These are phyloP conservation scores for Exidia glandulosa DNA, from an alignment of 768 basidiomycete species.

Conservation along the genomic window DNA sequence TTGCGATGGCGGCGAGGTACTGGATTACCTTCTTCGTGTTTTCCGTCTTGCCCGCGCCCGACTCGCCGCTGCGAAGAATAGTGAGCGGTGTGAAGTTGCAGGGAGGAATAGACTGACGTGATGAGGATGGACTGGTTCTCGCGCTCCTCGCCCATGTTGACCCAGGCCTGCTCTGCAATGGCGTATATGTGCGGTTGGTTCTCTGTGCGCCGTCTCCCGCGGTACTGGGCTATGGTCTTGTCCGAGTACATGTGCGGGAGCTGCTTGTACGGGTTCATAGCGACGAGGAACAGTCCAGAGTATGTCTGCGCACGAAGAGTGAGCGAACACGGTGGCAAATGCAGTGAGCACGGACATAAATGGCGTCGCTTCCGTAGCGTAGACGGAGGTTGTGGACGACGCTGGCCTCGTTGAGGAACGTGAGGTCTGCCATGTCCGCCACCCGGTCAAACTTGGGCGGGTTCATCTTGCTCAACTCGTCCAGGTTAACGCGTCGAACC, in stretches of 20 bases:
- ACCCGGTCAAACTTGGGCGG: conserved; percentile 97
- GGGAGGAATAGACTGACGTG: conserved; percentile 51
- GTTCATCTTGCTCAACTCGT: conserved; percentile 89
- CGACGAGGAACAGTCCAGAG: conserved; percentile 93
- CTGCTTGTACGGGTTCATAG: conserved; percentile 92
- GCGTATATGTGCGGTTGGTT: conserved; percentile 91
- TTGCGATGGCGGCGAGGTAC: conserved; percentile 94
- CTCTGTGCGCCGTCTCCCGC: conserved; percentile 72
- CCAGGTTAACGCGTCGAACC: conserved; percentile 63
- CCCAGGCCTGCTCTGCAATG: conserved; percentile 94
- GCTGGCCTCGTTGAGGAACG: conserved; percentile 95
- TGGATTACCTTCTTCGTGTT: conserved; percentile 98
- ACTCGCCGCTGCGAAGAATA: conserved; percentile 64
- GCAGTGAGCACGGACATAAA: conserved; percentile 56
- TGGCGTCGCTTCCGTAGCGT: conserved; percentile 82
- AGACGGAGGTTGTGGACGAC: conserved; percentile 95
- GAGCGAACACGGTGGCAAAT: not conserved
- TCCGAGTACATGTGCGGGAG: conserved; percentile 80
- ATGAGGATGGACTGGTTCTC: conserved; percentile 98
- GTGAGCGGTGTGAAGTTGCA: not conserved
- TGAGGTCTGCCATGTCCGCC: conserved; percentile 97
- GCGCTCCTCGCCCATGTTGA: conserved; percentile 94
- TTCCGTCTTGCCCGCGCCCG: conserved; percentile 98
- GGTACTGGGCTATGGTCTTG: conserved; percentile 80
- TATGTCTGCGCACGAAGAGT: conserved; percentile 51